Conservation (phyloP, 176 grass and related monocot species). For the Oryza longistaminata region DNA sequence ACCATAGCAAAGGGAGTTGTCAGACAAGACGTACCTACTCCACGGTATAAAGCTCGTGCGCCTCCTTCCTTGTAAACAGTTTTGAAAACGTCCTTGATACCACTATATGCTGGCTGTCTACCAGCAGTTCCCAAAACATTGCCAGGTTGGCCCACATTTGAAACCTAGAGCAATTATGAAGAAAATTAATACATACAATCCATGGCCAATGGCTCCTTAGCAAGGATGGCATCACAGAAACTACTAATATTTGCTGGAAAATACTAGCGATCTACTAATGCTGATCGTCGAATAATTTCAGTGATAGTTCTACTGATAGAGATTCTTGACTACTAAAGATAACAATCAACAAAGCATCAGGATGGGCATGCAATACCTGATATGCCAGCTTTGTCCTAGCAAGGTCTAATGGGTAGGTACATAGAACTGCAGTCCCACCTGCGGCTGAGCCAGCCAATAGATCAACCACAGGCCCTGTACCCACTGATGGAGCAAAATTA, state of each 20-base stretch:
- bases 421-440: conserved; percentile 93
- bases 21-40: conserved; percentile 48
- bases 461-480: conserved; percentile 85
- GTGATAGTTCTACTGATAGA: background rate
- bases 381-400: conserved; percentile 90
- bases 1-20: background rate
- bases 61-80: conserved; percentile 88
- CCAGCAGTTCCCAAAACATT: conserved; percentile 57
- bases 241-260: background rate
- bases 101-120: conserved; percentile 57
- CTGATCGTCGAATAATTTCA: background rate
- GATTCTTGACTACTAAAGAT: background rate
- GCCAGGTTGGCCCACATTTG: conserved; percentile 42
- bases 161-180: conserved; percentile 35
- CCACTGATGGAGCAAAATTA: conserved; percentile 64
- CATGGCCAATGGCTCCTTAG: background rate
- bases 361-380: conserved; percentile 61
- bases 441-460: conserved; percentile 91
- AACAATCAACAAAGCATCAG: conserved; percentile 2
- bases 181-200: conserved; percentile 21
- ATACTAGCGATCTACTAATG: background rate
- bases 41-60: conserved; percentile 74
- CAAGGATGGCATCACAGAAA: background rate
- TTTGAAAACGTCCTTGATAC: conserved; percentile 84
- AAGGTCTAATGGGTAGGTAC: conserved; percentile 94